A percentile compares a stretch with the other conserved stretches of the same genome.
Conservation (phyloP, 495 filamentous ascomycete genomes). For the Bombardia bombarda region DNA sequence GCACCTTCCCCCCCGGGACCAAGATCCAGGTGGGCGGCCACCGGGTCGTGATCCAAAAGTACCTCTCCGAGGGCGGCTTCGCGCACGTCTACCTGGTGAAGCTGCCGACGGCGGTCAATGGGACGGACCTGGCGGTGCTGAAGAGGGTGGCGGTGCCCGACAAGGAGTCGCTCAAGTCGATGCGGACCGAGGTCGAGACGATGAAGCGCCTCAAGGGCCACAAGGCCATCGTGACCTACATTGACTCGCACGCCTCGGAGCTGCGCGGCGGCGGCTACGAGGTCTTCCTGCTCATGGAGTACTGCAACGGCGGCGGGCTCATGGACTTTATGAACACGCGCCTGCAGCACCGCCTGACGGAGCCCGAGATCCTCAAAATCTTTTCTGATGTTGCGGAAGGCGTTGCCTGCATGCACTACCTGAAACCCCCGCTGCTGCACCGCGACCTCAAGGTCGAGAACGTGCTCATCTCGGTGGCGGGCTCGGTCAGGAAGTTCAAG, state of each 20-base stretch:
- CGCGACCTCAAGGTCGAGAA: slow-evolving; percentile 98
- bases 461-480: slow-evolving; percentile 72
- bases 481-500: slow-evolving; percentile 65
- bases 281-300: slow-evolving; percentile 98
- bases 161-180: slow-evolving; percentile 83
- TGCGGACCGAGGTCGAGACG: slow-evolving; percentile 98
- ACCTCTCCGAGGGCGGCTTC: slow-evolving; percentile 96
- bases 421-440: slow-evolving; percentile 88
- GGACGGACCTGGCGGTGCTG: slow-evolving; percentile 77
- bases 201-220: slow-evolving; percentile 99
- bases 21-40: slow-evolving; percentile 93
- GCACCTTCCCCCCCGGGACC: slow-evolving; percentile 87
- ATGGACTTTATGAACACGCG: slow-evolving; percentile 99
- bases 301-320: slow-evolving; percentile 72
- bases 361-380: slow-evolving; percentile 95
- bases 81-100: slow-evolving; percentile 97
- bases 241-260: slow-evolving; percentile 95
- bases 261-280: slow-evolving; percentile 90
- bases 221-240: slow-evolving; percentile 91
- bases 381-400: slow-evolving; percentile 93
- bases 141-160: slow-evolving; percentile 98
- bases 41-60: slow-evolving; percentile 92
- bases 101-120: slow-evolving; percentile 67
- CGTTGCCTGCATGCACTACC: slow-evolving; percentile 97
- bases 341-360: slow-evolving; percentile 89